These are phyloP conservation scores for Heimioporus retisporus DNA, from an alignment of 1,284 basidiomycete species.

Conservation along the genomic window DNA sequence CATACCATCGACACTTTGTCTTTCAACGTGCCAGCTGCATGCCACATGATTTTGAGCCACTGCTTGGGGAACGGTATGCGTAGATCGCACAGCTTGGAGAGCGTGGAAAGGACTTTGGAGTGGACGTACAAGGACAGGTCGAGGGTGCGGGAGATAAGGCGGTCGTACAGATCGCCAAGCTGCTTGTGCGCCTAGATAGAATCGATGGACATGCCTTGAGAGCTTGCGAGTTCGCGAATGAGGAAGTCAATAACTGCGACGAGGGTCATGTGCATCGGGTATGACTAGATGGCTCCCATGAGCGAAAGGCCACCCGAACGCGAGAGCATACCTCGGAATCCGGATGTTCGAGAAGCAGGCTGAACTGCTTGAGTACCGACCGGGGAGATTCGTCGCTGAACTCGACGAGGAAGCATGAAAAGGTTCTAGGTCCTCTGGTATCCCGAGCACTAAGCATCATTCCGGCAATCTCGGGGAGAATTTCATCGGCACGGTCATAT, in stretches of 20 bases:
- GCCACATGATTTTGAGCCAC: slow-evolving; percentile 80
- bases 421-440: slow-evolving; percentile 89
- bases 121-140: slow-evolving; percentile 95
- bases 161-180: slow-evolving; percentile 85
- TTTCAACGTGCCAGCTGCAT: slow-evolving; percentile 84
- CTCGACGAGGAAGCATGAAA: slow-evolving; percentile 88
- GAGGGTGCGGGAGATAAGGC: slow-evolving; percentile 88
- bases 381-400: slow-evolving; percentile 89
- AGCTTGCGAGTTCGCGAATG: slow-evolving; percentile 80
- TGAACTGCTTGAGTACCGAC: slow-evolving; percentile 92
- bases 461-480: slow-evolving; percentile 86
- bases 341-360: slow-evolving; percentile 85
- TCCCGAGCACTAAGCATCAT: slow-evolving; percentile 87
- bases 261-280: slow-evolving; percentile 95
- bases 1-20: slow-evolving; percentile 94
- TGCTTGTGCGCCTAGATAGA: slow-evolving; percentile 81
- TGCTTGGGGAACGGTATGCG: slow-evolving; percentile 89
- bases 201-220: slow-evolving; percentile 59
- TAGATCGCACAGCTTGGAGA: slow-evolving; percentile 80
- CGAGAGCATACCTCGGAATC: slow-evolving; percentile 86
- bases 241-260: slow-evolving; percentile 74
- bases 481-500: slow-evolving; percentile 94
- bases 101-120: slow-evolving; percentile 85
- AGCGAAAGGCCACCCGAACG: slow-evolving; percentile 3
- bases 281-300: slow-evolving; percentile 65